Base-by-base conservation (phyloP, 805 yeast species). In the Metschnikowia proteae region DNA sequence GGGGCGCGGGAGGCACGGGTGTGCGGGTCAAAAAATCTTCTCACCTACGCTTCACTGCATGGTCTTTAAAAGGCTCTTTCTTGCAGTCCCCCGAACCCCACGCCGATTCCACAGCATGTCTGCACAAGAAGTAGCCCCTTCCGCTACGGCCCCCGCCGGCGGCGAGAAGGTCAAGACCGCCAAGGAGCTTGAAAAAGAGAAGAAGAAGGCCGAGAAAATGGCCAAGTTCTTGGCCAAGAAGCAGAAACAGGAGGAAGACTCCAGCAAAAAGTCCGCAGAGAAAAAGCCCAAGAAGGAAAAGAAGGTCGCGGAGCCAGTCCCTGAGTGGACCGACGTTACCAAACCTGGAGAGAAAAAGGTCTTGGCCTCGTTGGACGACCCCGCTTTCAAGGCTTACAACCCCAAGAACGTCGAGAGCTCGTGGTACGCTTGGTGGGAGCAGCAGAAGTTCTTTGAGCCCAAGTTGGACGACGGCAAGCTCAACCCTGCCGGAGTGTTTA, bases 401-500 rank as follows among this genome's bases (percentile, higher is more conserved):
- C 99, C 99, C 31, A 80, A 81, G 59, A 86, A 84, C 59, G 97
- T 94, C 42, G 99, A 94, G 71, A 85, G 95, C 48, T 88, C 97
- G 10, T 94, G 99, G 99, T 92, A 92, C 71, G 82, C 80, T 17
- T 94, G 99, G 98, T 94, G 99, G 99, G 85, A 81, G 52, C 76
- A 86, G 61, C 79, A 88, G 68, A 95, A 94, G 17, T 83, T 81
- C 61, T 94, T 94, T 62, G 84, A 86, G 70, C 99, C 99, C 17
- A 87, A 88, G 65, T 83, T 86, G 57, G 78, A 72, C 49, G 83
- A 84, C 62, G 97, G 97, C 40, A 70, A 83, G 40, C 62, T 81
- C 57, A 84, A 84, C 64, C 87, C 94, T 38, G 91, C 82, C 62
- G 98, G 98, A 59, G 64, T 77, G 17, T 94, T 92, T 71, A 79